Percentiles rank a stretch among this genome's conserved stretches.
These are phyloP conservation scores for Ulmus americana DNA, from an alignment of 331 rosid genomes.

Conservation along the genomic window DNA sequence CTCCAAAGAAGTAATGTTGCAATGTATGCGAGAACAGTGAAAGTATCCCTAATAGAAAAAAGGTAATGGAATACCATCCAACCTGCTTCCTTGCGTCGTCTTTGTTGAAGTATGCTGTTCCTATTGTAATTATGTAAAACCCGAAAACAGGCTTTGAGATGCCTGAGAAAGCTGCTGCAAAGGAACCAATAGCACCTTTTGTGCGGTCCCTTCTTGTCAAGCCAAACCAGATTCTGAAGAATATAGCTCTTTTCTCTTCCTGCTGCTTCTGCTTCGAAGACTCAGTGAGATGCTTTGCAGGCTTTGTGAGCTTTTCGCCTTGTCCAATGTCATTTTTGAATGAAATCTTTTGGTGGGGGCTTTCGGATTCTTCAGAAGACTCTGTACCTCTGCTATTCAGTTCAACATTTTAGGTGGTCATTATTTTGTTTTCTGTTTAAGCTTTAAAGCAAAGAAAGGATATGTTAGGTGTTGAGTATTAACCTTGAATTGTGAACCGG, in stretches of 20 bases:
- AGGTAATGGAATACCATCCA: conserved; percentile 48
- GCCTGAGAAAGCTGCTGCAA: conserved; percentile 83
- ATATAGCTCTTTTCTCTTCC: conserved; percentile 28
- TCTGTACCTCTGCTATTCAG: conserved; percentile 37
- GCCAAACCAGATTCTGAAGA: conserved; percentile 81
- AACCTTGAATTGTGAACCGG: conserved; percentile 49
- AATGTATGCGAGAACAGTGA: conserved; percentile 65
- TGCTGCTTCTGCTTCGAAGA: conserved; percentile 30
- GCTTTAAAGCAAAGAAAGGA: neutral
- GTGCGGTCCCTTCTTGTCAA: conserved; percentile 43
- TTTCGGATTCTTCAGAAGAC: conserved; percentile 31
- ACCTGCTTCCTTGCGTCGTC: conserved; percentile 56
- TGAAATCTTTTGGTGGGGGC: conserved; percentile 31
- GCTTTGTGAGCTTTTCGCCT: conserved; percentile 22
- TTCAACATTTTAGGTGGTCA: conserved; percentile 26
- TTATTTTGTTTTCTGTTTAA: conserved; percentile 11
- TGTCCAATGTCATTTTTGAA: conserved; percentile 32
- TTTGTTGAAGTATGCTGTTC: conserved; percentile 51
- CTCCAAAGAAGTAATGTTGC: conserved; percentile 82
- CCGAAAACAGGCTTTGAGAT: conserved; percentile 84
- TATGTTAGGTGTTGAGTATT: neutral
- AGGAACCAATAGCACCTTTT: conserved; percentile 55
- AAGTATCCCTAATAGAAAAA: conserved; percentile 55
- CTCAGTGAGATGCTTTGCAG: conserved; percentile 19
- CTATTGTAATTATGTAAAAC: conserved; percentile 67